Evolutionary conservation across 2,329 filamentous ascomycete species (phyloP), one percentile per base, ranked within the genome.

Genomic region (Diaporthe vaccinii): DNA sequence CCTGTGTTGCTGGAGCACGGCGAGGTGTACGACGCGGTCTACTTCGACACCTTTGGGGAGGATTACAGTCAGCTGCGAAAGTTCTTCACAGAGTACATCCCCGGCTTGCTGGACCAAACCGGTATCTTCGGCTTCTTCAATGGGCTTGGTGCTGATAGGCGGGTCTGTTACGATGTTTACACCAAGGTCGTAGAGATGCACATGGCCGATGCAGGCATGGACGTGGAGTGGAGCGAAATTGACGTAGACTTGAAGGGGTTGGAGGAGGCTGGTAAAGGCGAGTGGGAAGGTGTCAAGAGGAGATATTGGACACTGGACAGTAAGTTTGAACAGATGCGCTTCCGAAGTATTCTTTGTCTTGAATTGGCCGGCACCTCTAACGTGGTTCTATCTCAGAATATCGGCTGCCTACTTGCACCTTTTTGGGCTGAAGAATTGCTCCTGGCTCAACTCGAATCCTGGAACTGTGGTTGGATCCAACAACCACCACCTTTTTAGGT

Each of bases 21-120:
- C 14, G 89, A 93, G 80, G 86, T 91, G 17, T 96, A 96, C 81
- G 94, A 98, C 81, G 94, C 93, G 39, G 95, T 99, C 79, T 99
- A 98, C 86, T 98, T 98, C 81, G 97, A 99, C 82, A 99, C 97
- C 0, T 98, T 98, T 83, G 97, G 95, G 9, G 97, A 99, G 85
- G 94, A 97, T 78, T 99, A 98, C 84, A 87, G 88, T 2, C 94
- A 96, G 82, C 91, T 98, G 39, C 93, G 93, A 62, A 88, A 92
- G 76, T 98, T 98, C 86, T 98, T 98, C 82, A 93, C 90, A 3
- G 97, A 98, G 83, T 92, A 93, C 79, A 92, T 98, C 15, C 94
- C 97, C 44, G 93, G 91, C 0, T 84, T 98, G 72, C 86, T 99
- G 61, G 92, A 94, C 78, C 87, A 89, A 31, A 85, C 89, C 5